Base-by-base conservation (phyloP, 1,139 yeast species). In the Scheffersomyces titani region DNA sequence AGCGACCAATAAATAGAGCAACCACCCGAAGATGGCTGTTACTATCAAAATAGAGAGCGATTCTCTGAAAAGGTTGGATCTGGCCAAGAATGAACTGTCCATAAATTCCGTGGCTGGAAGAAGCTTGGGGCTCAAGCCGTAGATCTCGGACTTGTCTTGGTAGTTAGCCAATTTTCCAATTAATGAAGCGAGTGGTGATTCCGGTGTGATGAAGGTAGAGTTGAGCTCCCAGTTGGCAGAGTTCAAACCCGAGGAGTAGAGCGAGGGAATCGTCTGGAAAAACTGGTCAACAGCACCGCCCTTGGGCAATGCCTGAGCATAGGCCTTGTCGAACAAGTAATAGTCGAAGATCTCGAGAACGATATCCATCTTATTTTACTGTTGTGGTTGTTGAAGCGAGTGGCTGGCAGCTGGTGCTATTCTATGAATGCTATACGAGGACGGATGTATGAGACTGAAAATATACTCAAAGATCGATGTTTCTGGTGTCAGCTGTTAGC, bases 1-100 rank as follows among this genome's bases (percentile, higher is more conserved):
- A 9, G 98, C 98, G 54, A 87, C 89, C n/a, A 74, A 62, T 54
- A 92, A 78, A 74, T 94, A 94, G 54, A 93, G 76, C 18, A 87
- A 54, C 89, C 94, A 87, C 49, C 98, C 99, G 69, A 93, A 93
- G 13, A 93, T 59, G 49, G 92, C 85, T 62, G 93, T 89, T 51
- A 92, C 73, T n/a, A 87, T 57, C 63, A 89, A 87, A 53, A 94
- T 77, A 16, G 96, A 82, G 18, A 90, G 53, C 19, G 80, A 64
- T 73, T 93, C 94, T 72, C 99, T 86, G 44, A 90, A 52, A 3
- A 88, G 51, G 72, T 89, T 91, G 61, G 89, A 83, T 71, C 99
- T 85, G 49, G 88, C 79, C 54, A 94, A 75, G 36, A 87, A 63
- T 0, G 97, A 90, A 21, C 80, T 82, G 64, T 83, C 74, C 5